Evolutionary conservation across 169 alveolate species (phyloP).

Genomic region (Perkinsus olseni): DNA sequence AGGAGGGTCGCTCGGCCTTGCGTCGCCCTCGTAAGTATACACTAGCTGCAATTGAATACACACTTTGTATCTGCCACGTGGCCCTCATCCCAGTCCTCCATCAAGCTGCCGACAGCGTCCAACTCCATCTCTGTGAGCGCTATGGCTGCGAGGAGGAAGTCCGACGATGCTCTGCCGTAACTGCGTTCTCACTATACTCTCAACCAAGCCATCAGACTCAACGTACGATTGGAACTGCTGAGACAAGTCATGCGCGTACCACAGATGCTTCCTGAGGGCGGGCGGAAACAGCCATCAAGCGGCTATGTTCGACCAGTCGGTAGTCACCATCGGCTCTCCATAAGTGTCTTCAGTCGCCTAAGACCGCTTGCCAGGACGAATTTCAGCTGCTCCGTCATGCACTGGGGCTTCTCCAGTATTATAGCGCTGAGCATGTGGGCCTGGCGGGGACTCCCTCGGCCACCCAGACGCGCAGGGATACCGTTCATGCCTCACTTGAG

Average conservation of each 20-base stretch:
- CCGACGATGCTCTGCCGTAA: background rate
- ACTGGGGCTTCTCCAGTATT: background rate
- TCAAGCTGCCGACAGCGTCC: background rate
- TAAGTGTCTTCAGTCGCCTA: background rate
- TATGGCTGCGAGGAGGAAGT: background rate
- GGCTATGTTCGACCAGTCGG: background rate
- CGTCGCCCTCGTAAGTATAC: too few species aligned
- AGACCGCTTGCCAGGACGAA: background rate
- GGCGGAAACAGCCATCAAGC: background rate
- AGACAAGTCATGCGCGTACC: background rate
- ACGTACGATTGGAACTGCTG: background rate
- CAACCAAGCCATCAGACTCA: too few species aligned
- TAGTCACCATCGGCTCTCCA: background rate
- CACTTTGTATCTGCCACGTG: too few species aligned
- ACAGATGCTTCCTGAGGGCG: background rate
- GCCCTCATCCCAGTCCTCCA: background rate
- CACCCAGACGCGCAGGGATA: background rate
- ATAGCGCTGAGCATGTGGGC: background rate
- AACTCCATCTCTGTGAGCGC: background rate
- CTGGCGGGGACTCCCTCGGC: background rate
- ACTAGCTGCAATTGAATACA: too few species aligned
- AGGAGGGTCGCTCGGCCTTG: too few species aligned
- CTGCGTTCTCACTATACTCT: background rate
- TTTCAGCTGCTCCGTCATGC: background rate
- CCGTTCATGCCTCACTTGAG: background rate